phyloP scores from a whole-genome alignment of 2,329 filamentous ascomycete species.

The Apiospora hydei region DNA sequence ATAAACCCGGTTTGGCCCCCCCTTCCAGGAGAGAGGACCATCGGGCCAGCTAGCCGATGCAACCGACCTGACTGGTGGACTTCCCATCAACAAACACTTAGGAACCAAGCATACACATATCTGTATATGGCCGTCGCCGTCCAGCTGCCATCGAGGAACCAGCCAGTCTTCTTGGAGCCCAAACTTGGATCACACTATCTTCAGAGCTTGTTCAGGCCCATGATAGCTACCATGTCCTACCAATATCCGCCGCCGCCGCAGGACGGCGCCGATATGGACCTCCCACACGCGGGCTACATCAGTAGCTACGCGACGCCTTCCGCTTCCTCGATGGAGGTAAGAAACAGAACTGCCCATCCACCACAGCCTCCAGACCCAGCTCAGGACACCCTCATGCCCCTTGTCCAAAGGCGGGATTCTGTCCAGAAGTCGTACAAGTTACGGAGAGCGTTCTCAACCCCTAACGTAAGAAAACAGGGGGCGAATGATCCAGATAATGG shows the following conservation, averaged over 20 bases:
- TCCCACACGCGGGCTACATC: conserved; percentile 48
- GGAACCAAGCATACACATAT: neutral
- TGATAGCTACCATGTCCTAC: conserved; percentile 57
- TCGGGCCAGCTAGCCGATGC: conserved; percentile 11
- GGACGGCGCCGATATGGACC: conserved; percentile 50
- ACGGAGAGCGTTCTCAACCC: conserved; percentile 59
- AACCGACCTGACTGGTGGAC: neutral
- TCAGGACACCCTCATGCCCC: conserved; percentile 42
- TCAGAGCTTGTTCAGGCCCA: conserved; percentile 40
- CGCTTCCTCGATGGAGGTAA: conserved; percentile 42
- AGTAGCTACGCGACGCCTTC: conserved; percentile 39
- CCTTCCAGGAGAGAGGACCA: neutral
- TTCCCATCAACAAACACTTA: conserved; percentile 17
- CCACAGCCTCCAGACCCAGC: conserved; percentile 37
- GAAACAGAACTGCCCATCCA: conserved; percentile 37
- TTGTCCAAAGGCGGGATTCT: conserved; percentile 47
- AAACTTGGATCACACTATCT: conserved; percentile 38
- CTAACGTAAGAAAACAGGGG: conserved; percentile 54
- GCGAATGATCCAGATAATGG: conserved; percentile 45
- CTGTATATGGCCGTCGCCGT: conserved; percentile 47
- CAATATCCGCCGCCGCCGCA: conserved; percentile 55
- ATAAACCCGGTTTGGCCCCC: conserved; percentile 10
- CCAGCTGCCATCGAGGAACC: conserved; percentile 42
- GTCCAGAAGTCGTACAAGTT: conserved; percentile 48
- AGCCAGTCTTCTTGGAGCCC: conserved; percentile 41